These are phyloP conservation scores for Mortierella claussenii DNA, from an alignment of 192 early-diverging fungal genomes.

Conservation along the genomic window DNA sequence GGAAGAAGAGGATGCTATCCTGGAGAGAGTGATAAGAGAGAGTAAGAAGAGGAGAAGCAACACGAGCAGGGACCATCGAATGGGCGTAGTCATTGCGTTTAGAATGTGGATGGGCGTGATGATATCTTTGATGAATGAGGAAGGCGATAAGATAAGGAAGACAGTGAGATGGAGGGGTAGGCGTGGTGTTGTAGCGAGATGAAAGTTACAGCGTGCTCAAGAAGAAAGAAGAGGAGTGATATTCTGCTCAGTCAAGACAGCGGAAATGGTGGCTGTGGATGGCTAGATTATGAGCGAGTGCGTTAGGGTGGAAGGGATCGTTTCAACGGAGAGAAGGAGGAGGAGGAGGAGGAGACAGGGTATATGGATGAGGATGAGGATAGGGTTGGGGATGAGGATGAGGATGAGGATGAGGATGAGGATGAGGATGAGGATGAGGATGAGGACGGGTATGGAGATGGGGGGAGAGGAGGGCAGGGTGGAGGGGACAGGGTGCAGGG, in stretches of 20 bases:
- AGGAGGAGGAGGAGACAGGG: not conserved
- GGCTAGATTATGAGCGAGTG: not conserved
- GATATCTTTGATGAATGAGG: too few species aligned
- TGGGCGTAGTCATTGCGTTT: conserved; percentile 30
- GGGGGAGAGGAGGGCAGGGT: too few species aligned
- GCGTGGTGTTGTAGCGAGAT: not conserved
- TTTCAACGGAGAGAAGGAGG: not conserved
- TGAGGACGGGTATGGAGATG: too few species aligned
- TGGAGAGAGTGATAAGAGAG: conserved; percentile 32
- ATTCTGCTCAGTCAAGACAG: too few species aligned
- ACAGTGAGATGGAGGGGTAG: not conserved
- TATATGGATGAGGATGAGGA: not conserved
- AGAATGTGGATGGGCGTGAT: too few species aligned
- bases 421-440: too few species aligned
- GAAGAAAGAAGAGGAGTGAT: too few species aligned
- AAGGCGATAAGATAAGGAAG: not conserved
- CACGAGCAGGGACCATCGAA: conserved; percentile 37
- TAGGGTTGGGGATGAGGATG: too few species aligned
- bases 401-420: too few species aligned
- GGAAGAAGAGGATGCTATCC: conserved; percentile 3
- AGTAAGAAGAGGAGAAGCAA: conserved; percentile 37
- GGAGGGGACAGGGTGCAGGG: too few species aligned
- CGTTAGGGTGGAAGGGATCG: conserved; percentile 3
- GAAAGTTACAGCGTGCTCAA: not conserved
- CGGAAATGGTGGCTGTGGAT: not conserved